phyloP scores from a whole-genome alignment of 345 rosid species.

The Anastatica hierochuntica region DNA sequence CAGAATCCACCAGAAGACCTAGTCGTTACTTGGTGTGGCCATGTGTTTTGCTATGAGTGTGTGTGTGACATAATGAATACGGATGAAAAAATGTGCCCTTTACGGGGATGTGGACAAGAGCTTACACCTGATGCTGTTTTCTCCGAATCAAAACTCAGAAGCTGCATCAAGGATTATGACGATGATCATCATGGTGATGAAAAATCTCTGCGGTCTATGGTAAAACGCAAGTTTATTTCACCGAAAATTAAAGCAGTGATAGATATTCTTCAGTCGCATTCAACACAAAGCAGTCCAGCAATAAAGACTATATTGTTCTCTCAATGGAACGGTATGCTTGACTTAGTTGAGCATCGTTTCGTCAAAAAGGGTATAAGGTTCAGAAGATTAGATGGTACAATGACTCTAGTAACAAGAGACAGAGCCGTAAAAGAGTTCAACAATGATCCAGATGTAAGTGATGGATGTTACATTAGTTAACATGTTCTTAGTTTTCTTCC shows the following conservation, averaged over 20 bases:
- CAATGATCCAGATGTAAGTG: slow-evolving; percentile 59
- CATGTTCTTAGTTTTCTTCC: no score
- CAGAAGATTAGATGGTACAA: slow-evolving; percentile 92
- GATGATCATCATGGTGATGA: no score
- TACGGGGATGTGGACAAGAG: slow-evolving; percentile 50
- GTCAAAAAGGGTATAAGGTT: slow-evolving; percentile 35
- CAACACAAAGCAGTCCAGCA: slow-evolving; percentile 30
- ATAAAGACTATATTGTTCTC: slow-evolving; percentile 79
- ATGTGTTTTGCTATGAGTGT: slow-evolving; percentile 86
- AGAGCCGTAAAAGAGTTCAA: slow-evolving; percentile 78
- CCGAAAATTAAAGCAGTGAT: slow-evolving; percentile 72
- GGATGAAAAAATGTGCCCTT: slow-evolving; percentile 82
- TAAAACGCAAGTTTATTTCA: slow-evolving; percentile 45
- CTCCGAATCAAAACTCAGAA: slow-evolving; percentile 58
- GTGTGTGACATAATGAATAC: slow-evolving; percentile 60
- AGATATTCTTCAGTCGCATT: slow-evolving; percentile 50
- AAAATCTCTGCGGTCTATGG: no score
- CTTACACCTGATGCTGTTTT: slow-evolving; percentile 69
- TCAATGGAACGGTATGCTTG: slow-evolving; percentile 93
- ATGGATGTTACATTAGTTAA: no score
- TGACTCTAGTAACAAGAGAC: slow-evolving; percentile 74
- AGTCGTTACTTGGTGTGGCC: slow-evolving; percentile 82
- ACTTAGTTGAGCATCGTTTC: slow-evolving; percentile 60
- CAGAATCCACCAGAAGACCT: slow-evolving; percentile 96
- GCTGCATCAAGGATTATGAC: slow-evolving; percentile 36